Evolutionary conservation across 108 stramenopile species (phyloP), one percentile per base, ranked within the genome.

Genomic region (Cyclotella baltica): DNA sequence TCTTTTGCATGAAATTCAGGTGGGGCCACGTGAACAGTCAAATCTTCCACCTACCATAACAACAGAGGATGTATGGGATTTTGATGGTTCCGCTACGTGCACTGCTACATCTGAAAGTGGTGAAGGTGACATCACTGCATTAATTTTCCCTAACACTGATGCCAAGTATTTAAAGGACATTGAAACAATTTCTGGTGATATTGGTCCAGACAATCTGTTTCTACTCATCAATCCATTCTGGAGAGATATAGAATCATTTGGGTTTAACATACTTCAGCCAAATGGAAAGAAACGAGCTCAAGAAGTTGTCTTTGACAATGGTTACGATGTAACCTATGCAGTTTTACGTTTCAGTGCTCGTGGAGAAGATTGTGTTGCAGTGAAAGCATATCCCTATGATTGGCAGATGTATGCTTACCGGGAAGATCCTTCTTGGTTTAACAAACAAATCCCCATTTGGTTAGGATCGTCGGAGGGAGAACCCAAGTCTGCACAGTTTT

Each of bases 81-180:
- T 95, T 84, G 94, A 95, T 73, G 94, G 94, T 35, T 88, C 84
- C 58, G 94, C 94, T 11, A n/a, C 89, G 11, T 70, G 88, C 27
- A 78, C 86, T 8, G 88, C 92, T 6, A 86, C 83, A 27, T 64
- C 82, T 10, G 72, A 68, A 27, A 85, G 87, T 40, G 40, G 88
- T 18, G 81, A 68, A 29, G 80, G 62, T 13, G 90, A 91, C 62
- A 84, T 92, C 0, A 88, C 89, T 59, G 94, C 94, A 3, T 53
- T 95, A 34, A 89, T 95, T 11, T 89, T 95, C 55, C 85, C 94
- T 28, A 95, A 95, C 64, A 93, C 94, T 11, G 94, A 95, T 75
- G 67, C 52, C 33, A 95, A 90, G 66, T 95, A 95, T 58, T 63
- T 89, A 35, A 85, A 85, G 36, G 94, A 95, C 62, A 95, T 95